These are phyloP conservation scores for Rhinocladiella similis DNA, from an alignment of 2,329 filamentous ascomycete genomes.

Conservation along the genomic window DNA sequence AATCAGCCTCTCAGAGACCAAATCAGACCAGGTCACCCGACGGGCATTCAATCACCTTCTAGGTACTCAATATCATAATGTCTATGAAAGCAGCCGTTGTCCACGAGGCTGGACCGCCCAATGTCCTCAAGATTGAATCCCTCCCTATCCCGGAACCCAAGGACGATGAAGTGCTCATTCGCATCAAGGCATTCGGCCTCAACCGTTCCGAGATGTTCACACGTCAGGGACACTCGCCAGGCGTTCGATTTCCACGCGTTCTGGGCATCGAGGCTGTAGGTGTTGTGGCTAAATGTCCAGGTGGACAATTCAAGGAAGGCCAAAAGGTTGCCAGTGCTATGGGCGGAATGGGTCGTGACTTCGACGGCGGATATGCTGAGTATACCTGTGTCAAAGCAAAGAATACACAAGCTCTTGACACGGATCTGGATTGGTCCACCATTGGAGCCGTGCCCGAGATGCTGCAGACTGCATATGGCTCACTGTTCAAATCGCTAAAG, in stretches of 20 bases:
- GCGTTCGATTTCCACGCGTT: conserved; percentile 44
- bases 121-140: conserved; percentile 41
- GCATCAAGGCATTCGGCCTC: conserved; percentile 47
- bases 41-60: too few species aligned
- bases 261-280: conserved; percentile 51
- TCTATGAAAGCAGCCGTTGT: conserved; percentile 48
- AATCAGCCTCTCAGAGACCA: too few species aligned
- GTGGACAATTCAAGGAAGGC: conserved; percentile 40
- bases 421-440: conserved; percentile 42
- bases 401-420: conserved; percentile 39
- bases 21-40: too few species aligned
- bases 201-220: conserved; percentile 51
- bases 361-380: conserved; percentile 53
- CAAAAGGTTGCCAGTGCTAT: conserved; percentile 49
- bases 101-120: conserved; percentile 39
- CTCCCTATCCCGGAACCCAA: conserved; percentile 41
- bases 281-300: conserved; percentile 37
- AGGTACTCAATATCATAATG: too few species aligned
- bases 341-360: conserved; percentile 50
- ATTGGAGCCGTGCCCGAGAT: conserved; percentile 53
- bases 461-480: conserved; percentile 52
- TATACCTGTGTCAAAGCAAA: conserved; percentile 46
- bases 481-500: conserved; percentile 41
- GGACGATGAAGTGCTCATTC: conserved; percentile 43
- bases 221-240: conserved; percentile 45